Evolutionary conservation across 1,284 basidiomycete species (phyloP).

Genomic region (Sanghuangporus sanghuang): DNA sequence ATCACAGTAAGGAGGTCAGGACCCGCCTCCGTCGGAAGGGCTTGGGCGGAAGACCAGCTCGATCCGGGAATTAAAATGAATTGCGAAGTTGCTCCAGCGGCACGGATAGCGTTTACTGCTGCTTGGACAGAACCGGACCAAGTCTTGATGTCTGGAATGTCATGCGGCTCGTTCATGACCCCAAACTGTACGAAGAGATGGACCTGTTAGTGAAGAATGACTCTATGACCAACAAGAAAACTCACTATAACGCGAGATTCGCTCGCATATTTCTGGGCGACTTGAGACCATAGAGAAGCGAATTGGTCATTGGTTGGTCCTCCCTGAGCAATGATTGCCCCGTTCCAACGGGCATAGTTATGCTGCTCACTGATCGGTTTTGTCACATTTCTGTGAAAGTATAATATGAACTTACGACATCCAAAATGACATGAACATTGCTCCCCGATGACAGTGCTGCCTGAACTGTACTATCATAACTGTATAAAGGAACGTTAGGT

Average conservation of each 20-base stretch:
- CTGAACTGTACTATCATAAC: constrained; percentile 23
- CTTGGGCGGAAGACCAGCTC: constrained; percentile 38
- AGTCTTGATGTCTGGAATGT: constrained; percentile 17
- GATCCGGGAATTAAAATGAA: constrained; percentile 43
- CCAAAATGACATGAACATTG: constrained; percentile 28
- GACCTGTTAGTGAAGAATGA: not conserved
- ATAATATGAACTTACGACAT: constrained; percentile 24
- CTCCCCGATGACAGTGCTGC: constrained; percentile 24
- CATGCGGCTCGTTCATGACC: constrained; percentile 24
- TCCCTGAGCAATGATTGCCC: constrained; percentile 29
- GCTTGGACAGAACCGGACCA: constrained; percentile 21
- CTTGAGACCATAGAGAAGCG: constrained; percentile 30
- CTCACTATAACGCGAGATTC: constrained; percentile 29
- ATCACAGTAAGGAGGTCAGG: constrained; percentile 45
- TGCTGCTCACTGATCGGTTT: constrained; percentile 20
- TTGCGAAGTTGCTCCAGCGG: constrained; percentile 33
- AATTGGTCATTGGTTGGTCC: constrained; percentile 28
- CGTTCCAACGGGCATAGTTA: constrained; percentile 26
- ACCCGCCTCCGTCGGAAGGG: constrained; percentile 48
- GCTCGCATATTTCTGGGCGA: constrained; percentile 30
- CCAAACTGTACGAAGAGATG: constrained; percentile 16
- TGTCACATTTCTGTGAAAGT: not conserved
- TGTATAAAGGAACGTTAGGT: constrained; percentile 14
- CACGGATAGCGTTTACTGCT: constrained; percentile 22
- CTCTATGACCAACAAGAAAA: not conserved